Percentiles rank a stretch among this genome's conserved stretches.
phyloP scores from a whole-genome alignment of 2,329 filamentous ascomycete species.

The Alternaria longipes region DNA sequence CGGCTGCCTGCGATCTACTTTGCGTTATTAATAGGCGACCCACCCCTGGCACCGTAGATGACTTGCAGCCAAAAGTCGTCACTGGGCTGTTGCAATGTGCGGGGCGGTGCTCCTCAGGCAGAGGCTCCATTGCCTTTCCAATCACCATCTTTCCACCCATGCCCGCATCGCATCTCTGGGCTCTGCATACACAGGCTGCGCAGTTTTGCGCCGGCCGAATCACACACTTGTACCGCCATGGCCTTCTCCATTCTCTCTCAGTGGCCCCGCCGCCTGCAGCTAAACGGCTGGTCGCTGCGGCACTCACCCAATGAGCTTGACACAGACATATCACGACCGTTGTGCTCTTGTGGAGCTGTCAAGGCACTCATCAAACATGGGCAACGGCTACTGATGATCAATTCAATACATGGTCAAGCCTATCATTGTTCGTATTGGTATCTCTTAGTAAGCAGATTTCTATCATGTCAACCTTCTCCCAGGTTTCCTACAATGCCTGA shows the following conservation, averaged over 20 bases:
- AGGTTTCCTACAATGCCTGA: constrained; percentile 6
- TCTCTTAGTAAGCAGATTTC: constrained; percentile 3
- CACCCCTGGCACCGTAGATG: constrained; percentile 18
- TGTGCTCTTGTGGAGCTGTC: constrained; percentile 3
- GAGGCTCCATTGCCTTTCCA: not conserved
- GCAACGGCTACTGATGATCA: not conserved
- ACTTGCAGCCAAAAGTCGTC: constrained; percentile 26
- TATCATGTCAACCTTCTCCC: not conserved
- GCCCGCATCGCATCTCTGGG: not conserved
- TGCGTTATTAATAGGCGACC: constrained; percentile 38
- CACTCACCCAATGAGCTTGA: constrained; percentile 3
- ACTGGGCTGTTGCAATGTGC: constrained; percentile 7
- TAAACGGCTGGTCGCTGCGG: constrained; percentile 8
- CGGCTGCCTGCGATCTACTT: constrained; percentile 34
- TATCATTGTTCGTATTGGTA: not conserved
- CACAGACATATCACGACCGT: constrained; percentile 5
- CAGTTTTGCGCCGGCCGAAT: constrained; percentile 15
- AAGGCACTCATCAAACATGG: not conserved
- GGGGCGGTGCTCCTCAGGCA: constrained; percentile 5
- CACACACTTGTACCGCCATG: constrained; percentile 3
- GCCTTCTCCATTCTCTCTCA: constrained; percentile 9
- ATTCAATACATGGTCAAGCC: no score
- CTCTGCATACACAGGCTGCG: constrained; percentile 1
- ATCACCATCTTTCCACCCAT: not conserved
- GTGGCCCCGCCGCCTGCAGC: constrained; percentile 14